Base-by-base conservation (phyloP, 306 rosid genomes). In the Cercis canadensis region DNA sequence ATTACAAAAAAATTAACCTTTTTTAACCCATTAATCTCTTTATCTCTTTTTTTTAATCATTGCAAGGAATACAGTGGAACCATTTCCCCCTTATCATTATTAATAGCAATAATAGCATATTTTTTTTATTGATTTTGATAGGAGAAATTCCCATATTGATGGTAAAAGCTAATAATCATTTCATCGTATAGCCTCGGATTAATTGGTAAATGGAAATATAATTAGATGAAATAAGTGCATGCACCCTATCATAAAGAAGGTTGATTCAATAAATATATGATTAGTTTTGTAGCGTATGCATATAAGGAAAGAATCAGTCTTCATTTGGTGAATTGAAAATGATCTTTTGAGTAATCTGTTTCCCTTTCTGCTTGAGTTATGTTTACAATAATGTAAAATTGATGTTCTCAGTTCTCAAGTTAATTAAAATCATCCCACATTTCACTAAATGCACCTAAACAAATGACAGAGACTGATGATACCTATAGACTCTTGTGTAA, bases 321-420 rank as follows among this genome's bases (percentile, higher is more conserved):
- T 60, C 12, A 12, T 54, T 52, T 45, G 29, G 72, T 75, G 7
- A 44, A 0, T 15, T 32, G 31, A 59, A 52, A n/a, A n/a, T n/a
- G n/a, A n/a, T n/a, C n/a, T n/a, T n/a, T n/a, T n/a, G n/a, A n/a
- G n/a, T n/a, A n/a, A n/a, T n/a, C n/a, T n/a, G n/a, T n/a, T n/a
- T n/a, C n/a, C n/a, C n/a, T n/a, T n/a, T n/a, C n/a, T n/a, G 70
- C 11, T 57, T 29, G 68, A 61, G 24, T 18, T 17, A 11, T 16
- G 47, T 43, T 64, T 31, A 65, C n/a, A n/a, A n/a, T 71, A 41
- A 72, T 55, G n/a, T 50, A 57, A 64, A 80, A 71, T 45, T 60
- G 47, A 53, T 50, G n/a, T 63, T 57, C 49, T 47, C 18, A n/a
- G 36, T 54, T 49, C 57, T 24, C 4, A 31, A 34, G 4, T 11